Evolutionary conservation across 1,139 yeast genomes (phyloP).

Genomic region (Meyerozyma elateridarum): DNA sequence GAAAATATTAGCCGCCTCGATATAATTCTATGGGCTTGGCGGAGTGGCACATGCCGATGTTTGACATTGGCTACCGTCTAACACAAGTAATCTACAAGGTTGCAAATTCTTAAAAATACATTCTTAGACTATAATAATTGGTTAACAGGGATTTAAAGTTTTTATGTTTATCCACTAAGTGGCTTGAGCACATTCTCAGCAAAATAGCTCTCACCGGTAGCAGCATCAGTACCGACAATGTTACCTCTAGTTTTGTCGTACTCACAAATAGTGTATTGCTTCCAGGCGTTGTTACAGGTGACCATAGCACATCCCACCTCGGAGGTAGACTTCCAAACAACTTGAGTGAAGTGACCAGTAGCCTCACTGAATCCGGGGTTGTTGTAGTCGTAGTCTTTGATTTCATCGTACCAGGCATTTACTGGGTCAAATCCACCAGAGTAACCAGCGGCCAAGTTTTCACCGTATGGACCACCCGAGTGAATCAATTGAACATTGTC

Average conservation of each 20-base stretch:
- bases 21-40: no score
- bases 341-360: slow-evolving; percentile 66
- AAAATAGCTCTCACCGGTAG: slow-evolving; percentile 39
- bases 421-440: slow-evolving; percentile 46
- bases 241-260: slow-evolving; percentile 59
- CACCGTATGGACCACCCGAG: slow-evolving; percentile 53
- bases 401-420: slow-evolving; percentile 66
- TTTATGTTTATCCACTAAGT: slow-evolving; percentile 2
- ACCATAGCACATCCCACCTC: slow-evolving; percentile 61
- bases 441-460: slow-evolving; percentile 55
- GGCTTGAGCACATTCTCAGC: slow-evolving; percentile 48
- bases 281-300: slow-evolving; percentile 44
- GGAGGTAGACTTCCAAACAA: slow-evolving; percentile 58
- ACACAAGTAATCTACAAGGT: no score
- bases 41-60: no score
- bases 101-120: slow-evolving; percentile 1
- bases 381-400: slow-evolving; percentile 42
- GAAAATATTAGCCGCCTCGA: no score
- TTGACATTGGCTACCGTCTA: no score
- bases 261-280: slow-evolving; percentile 65
- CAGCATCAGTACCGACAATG: slow-evolving; percentile 32
- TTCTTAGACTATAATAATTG: no score
- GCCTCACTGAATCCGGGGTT: slow-evolving; percentile 41
- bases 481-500: slow-evolving; percentile 49
- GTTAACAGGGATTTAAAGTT: no score